Evolutionary conservation across 139 green algal genomes (phyloP), one percentile per base, ranked within the genome.

Genomic region (Micractinium sp.): DNA sequence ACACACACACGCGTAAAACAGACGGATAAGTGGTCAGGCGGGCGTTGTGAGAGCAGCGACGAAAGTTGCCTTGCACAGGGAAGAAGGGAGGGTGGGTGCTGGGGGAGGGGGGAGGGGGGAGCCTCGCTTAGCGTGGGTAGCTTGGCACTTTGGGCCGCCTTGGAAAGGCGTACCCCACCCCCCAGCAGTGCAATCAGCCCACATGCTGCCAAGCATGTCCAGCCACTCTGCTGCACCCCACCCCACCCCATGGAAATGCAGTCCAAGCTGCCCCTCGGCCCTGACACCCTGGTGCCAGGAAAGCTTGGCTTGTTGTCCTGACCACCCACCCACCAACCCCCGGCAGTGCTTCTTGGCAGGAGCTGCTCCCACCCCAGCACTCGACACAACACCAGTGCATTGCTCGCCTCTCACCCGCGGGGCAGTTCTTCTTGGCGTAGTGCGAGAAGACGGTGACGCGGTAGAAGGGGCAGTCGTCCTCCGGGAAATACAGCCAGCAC

Each of bases 401-500:
- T 56, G 47, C 47, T 9, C 7, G 14, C 3, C 60, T 25, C 82
- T 25, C 82, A 89, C 89, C 83, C 20, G 88, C 85, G 0, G 96
- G 97, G 92, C 95, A 97, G 92, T 98, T 98, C 69, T 92, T 86
- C 63, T 94, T 92, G 41, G 96, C 95, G 85, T 99, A 99, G 93
- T 99, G 96, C 69, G 92, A 96, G 94, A 99, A 99, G 3, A 99
- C 94, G 18, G 96, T 99, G 76, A 91, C 92, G 69, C 96, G 93
- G 95, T 99, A 99, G 92, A 96, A 99, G 86, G 96, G 96, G 94
- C 96, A 98, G 93, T 98, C 86, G 90, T 94, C 92, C 88, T 98
- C 96, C 13, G 96, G 96, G 91, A 96, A 99, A 93, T 99, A 99
- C 47, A 99, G 94, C 96, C 96, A 99, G 96, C 96, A 99, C 93